Evolutionary conservation across 176 grass and related monocot genomes (phyloP), one percentile per base, ranked within the genome.

Genomic region (Hordeum marinum): DNA sequence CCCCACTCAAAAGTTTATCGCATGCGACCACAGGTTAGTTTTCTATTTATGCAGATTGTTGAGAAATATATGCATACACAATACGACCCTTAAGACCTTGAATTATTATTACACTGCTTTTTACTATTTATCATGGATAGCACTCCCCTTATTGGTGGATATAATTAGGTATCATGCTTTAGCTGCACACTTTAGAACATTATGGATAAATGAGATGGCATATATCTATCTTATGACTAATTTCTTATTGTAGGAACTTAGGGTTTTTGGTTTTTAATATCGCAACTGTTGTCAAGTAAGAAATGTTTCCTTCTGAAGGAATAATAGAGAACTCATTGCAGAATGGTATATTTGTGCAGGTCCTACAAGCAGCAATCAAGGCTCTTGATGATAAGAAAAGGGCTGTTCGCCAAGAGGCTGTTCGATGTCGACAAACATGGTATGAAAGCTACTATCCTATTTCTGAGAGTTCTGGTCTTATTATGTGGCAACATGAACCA

Each of bases 371-470:
- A 76, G 87, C 94, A 85, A 75, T 90, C 68, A 95, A 72, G 69
- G 93, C 96, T 85, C 96, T 95, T 11, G 93, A 95, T 83, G 96
- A 98, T 87, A 90, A 88, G 75, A 93, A 90, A 85, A 89, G 93
- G 59, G 81, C 37, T 83, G 93, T 95, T 87, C 96, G 96, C 72
- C 87, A 85, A 79, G 93, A 90, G 82, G 96, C 96, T 84, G 89
- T 94, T 50, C 90, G 89, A 76, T 98, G 96, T 76, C 87, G 91
- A 12, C 91, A 98, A 85, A 87, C 89, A 87, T 98, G 96, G 96
- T 95, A 36, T 72, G 86, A 46, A 85, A 80, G 77, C 40, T 87
- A 32, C n/a, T 52, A 64, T 71, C 23, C 26, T 52, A 52, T 52
- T 52, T 52, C 46, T 50, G 5, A 7, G 14, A 46, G 43, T 46